Base-by-base conservation (phyloP, 2,329 filamentous ascomycete species). In the Pseudodiploospora longispora region DNA sequence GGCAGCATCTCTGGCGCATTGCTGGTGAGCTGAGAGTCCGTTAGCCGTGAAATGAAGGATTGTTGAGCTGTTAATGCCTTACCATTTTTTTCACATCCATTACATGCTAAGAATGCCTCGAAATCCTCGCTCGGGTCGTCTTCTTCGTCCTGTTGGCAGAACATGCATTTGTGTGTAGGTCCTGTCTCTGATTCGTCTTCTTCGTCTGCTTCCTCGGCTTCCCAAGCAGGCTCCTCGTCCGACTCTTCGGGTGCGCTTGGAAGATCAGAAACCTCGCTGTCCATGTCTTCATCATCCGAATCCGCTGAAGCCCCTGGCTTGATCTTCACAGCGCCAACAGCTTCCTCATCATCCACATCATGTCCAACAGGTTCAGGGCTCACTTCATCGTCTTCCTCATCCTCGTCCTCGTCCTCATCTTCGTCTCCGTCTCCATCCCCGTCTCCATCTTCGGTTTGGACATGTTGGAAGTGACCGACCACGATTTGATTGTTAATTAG, bases 91-190 rank as follows among this genome's bases (percentile, higher is more conserved):
- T 82, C 82, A 65, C 91, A 97, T 51, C 80, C 74, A 48, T 71
- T 72, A 64, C 91, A 96, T 42, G 82, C 70, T 48, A 96, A 70
- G 61, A 84, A 88, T 47, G 83, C 73, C 62, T 93, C 88, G 56
- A 83, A 93, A 51, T 90, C 86, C 52, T 87, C 85, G 51, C 78
- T 82, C 1, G 87, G 86, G 55, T 91, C 87, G 50, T 91, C 75
- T 43, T 93, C 85, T 65, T 94, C 87, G 52, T 86, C 82, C 60
- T 87, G 76, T 45, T 82, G 81, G 67, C 90, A 96, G 57, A 91
- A 94, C 52, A 88, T 85, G 66, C 63, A 72, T 42, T 59, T 52
- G 38, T 65, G 68, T 42, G 61, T 48, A 10, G 71, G 69, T 36
- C 70, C 75, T 2, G 68, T 68, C 44, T 79, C 77, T 2, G 71